Percentiles rank a stretch among this genome's conserved stretches.
Conservation (phyloP, 208 protist species). For the Leptomonas pyrrhocoris region DNA sequence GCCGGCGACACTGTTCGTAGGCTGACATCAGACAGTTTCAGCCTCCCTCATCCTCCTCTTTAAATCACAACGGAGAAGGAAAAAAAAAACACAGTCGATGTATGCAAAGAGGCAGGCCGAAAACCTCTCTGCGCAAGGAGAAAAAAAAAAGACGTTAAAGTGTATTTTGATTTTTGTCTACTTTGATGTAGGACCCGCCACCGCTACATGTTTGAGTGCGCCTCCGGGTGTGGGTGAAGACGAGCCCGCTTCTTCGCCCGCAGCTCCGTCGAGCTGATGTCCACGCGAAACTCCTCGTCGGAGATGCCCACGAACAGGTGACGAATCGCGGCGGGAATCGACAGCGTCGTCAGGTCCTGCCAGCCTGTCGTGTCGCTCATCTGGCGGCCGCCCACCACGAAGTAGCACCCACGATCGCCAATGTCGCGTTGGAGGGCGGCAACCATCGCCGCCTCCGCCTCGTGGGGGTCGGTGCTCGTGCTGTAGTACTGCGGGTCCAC, state of each 20-base stretch:
- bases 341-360: constrained; percentile 46
- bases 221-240: not conserved
- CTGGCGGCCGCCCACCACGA: constrained; percentile 49
- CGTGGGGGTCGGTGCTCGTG: constrained; percentile 21
- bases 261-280: constrained; percentile 77
- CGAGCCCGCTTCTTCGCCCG: constrained; percentile 27
- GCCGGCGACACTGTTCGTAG: no score
- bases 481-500: constrained; percentile 75
- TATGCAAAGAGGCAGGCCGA: no score
- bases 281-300: constrained; percentile 58
- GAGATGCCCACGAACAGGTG: constrained; percentile 62
- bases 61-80: no score
- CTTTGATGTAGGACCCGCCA: no score
- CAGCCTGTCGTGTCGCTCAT: constrained; percentile 29
- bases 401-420: constrained; percentile 39
- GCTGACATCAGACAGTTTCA: no score
- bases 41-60: no score
- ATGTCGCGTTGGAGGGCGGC: constrained; percentile 30
- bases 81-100: no score
- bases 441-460: constrained; percentile 38
- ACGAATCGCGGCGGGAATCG: constrained; percentile 38
- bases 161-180: no score
- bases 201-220: not conserved
- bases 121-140: no score
- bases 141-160: no score